Evolutionary conservation across 495 filamentous ascomycete genomes (phyloP).

Genomic region (Hapsidospora chrysogenum): DNA sequence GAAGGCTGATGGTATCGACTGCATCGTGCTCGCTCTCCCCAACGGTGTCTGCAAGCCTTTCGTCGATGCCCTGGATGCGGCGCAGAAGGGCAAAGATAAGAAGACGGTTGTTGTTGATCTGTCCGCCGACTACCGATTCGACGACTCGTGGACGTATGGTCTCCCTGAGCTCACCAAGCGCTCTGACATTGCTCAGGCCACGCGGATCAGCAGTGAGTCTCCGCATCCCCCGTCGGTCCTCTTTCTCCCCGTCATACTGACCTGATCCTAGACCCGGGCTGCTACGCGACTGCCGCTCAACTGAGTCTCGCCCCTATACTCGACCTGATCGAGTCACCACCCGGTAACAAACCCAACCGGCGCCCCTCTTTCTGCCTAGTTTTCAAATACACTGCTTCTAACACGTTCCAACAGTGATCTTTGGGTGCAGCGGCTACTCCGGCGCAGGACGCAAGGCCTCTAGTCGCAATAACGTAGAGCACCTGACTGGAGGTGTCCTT

Average conservation of each 20-base stretch:
- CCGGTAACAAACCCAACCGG: too few species aligned
- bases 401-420: too few species aligned
- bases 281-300: constrained; percentile 95
- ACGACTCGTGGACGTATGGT: constrained; percentile 84
- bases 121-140: constrained; percentile 90
- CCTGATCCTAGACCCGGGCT: constrained; percentile 91
- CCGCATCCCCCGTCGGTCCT: too few species aligned
- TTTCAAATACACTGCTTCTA: too few species aligned
- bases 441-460: constrained; percentile 92
- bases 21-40: constrained; percentile 96
- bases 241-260: too few species aligned
- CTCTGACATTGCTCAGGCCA: constrained; percentile 62
- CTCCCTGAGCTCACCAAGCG: constrained; percentile 77
- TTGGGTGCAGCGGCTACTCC: constrained; percentile 91
- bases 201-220: too few species aligned
- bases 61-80: constrained; percentile 76
- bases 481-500: constrained; percentile 77
- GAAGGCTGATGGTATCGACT: constrained; percentile 81
- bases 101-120: constrained; percentile 82
- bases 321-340: constrained; percentile 59
- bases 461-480: constrained; percentile 87
- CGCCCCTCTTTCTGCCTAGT: too few species aligned
- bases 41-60: constrained; percentile 96
- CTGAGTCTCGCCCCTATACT: constrained; percentile 76
- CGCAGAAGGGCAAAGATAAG: constrained; percentile 34